Percentiles rank a stretch among this genome's conserved stretches.
These are phyloP conservation scores for Gossypium gossypioides DNA, from an alignment of 441 rosid species.

Conservation along the genomic window DNA sequence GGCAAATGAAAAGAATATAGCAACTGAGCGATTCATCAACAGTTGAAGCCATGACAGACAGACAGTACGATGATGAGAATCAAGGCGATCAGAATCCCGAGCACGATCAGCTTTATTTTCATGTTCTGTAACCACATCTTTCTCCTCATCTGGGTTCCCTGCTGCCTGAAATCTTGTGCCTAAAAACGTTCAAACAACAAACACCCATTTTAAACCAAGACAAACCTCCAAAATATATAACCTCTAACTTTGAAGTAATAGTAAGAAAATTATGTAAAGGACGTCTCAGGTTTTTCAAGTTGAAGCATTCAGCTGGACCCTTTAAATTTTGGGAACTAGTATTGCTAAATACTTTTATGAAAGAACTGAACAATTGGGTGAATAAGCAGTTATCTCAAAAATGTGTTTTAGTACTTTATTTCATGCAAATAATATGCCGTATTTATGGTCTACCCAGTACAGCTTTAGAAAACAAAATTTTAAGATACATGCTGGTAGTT, in stretches of 20 bases:
- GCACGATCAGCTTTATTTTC: conserved; percentile 41
- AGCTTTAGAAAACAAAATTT: neutral
- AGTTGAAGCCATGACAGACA: conserved; percentile 23
- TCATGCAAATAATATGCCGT: neutral
- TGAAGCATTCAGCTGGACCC: neutral
- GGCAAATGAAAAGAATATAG: no score
- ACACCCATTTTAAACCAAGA: neutral
- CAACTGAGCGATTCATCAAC: conserved; percentile 3
- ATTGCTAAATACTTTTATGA: neutral
- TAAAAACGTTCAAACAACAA: neutral
- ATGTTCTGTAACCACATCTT: conserved; percentile 49
- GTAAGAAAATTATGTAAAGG: neutral
- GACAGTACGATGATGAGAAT: conserved; percentile 40
- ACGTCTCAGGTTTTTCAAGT: neutral
- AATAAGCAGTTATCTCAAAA: neutral
- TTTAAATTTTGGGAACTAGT: neutral
- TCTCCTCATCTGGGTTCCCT: conserved; percentile 37
- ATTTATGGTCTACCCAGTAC: neutral
- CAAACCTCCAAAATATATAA: neutral
- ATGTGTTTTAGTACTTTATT: neutral
- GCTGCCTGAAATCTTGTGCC: conserved; percentile 49
- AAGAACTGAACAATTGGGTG: neutral
- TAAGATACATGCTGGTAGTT: no score
- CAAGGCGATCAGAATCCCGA: conserved; percentile 30
- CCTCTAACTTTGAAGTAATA: neutral